Conservation (phyloP, 2,329 filamentous ascomycete genomes). For the Colletotrichum sp. region DNA sequence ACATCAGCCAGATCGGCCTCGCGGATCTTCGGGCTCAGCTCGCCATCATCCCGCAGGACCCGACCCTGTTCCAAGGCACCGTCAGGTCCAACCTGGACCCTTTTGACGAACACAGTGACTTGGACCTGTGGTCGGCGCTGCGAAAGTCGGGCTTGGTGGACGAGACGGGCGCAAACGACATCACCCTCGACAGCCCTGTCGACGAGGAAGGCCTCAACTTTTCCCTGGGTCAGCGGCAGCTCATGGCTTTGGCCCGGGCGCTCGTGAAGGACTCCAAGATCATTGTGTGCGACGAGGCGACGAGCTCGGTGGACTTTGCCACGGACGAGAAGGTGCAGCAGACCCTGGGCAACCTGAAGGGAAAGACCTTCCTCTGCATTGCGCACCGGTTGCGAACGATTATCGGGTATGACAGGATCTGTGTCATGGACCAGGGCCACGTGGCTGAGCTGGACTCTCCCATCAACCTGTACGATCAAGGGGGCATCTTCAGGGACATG, state of each 20-base stretch:
- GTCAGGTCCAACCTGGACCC: conserved; percentile 49
- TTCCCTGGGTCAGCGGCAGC: conserved; percentile 40
- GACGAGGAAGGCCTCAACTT: conserved; percentile 64
- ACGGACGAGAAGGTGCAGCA: conserved; percentile 50
- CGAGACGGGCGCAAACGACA: conserved; percentile 14
- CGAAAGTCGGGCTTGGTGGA: conserved; percentile 56
- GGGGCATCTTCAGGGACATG: conserved; percentile 72
- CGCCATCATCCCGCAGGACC: conserved; percentile 71
- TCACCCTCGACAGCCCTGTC: conserved; percentile 69
- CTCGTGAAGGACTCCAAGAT: conserved; percentile 69
- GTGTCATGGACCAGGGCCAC: conserved; percentile 73
- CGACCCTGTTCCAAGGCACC: conserved; percentile 83
- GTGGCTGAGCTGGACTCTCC: conserved; percentile 73
- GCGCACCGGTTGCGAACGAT: conserved; percentile 65
- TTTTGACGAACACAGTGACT: conserved; percentile 71
- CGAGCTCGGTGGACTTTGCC: conserved; percentile 70
- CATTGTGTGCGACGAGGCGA: conserved; percentile 75
- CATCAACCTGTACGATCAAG: conserved; percentile 60
- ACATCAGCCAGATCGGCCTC: conserved; percentile 74
- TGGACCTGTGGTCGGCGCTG: conserved; percentile 56
- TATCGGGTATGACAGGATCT: conserved; percentile 74
- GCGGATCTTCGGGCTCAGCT: conserved; percentile 72
- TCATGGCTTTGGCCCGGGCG: conserved; percentile 68
- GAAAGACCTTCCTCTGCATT: conserved; percentile 69
- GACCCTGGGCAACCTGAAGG: conserved; percentile 62